Base-by-base conservation (phyloP, 1,284 basidiomycete genomes). In the Lentinus polychrous region DNA sequence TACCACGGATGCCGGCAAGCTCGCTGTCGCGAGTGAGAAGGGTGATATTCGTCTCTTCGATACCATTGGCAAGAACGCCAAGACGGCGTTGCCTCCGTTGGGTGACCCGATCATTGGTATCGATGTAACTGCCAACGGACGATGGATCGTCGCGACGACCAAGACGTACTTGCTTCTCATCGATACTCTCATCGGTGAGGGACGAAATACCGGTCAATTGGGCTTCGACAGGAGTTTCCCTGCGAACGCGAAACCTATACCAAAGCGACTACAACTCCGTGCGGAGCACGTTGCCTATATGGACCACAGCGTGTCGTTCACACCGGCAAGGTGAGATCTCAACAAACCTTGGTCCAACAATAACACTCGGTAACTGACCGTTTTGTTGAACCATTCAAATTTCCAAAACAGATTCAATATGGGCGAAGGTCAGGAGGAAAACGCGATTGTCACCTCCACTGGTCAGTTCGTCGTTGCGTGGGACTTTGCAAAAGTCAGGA, bases 211-310 rank as follows among this genome's bases (percentile, higher is more conserved):
- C 38, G 95, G 94, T 12, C 79, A 79, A 42, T 72, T 94, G 38
- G 95, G 94, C 39, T 98, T 98, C 62, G 94, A 98, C 64, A 78
- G 94, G 48, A 87, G 86, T 63, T 99, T 99, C 83, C 96, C 96
- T 5, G 93, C 92, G 15, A 83, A 83, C 46, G 79, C 93, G 49
- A 98, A 97, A 70, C 96, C 96, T 0, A 82, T 92, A 47, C 95
- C 95, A 6, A 81, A 85, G 56, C 78, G 94, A 36, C 75, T 99
- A 52, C 91, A 94, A 64, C 76, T 99, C 52, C 87, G 87, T 52
- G 82, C 85, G 0, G 92, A 98, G 63, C 96, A 99, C 68, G 85
- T 94, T 43, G 91, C 92, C 35, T 96, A 93, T 66, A 98, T 99
- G 94, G 86, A 86, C 51, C 78, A 87, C 55, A 83, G 85, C 39